Conservation (phyloP, 2,329 filamentous ascomycete genomes). For the Ceratocystis harringtonii region DNA sequence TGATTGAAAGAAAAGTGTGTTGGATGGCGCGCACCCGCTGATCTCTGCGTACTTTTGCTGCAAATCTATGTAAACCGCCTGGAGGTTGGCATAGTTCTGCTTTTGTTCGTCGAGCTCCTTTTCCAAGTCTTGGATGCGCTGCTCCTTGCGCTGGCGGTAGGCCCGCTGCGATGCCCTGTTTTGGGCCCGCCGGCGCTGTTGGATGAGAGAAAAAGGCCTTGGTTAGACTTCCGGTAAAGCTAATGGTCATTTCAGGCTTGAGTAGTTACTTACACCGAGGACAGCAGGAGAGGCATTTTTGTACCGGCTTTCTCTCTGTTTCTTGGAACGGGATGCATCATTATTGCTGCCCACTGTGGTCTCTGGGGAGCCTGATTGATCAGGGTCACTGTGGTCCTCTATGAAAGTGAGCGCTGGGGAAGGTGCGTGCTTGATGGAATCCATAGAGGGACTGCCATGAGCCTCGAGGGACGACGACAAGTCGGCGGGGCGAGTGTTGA, state of each 20-base stretch:
- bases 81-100: background rate
- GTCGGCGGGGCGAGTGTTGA: background rate
- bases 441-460: background rate
- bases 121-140: slow-evolving; percentile 18
- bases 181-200: slow-evolving; percentile 23
- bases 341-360: background rate
- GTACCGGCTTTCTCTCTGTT: slow-evolving; percentile 38
- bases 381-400: slow-evolving; percentile 5
- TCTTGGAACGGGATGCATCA: slow-evolving; percentile 26
- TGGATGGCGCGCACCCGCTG: background rate
- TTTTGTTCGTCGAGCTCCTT: background rate
- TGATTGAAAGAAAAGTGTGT: background rate
- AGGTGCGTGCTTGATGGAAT: background rate
- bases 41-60: slow-evolving; percentile 1
- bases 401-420: slow-evolving; percentile 12
- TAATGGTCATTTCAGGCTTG: background rate
- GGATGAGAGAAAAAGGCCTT: background rate
- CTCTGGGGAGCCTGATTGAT: slow-evolving; percentile 21
- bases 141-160: slow-evolving; percentile 24
- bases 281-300: slow-evolving; percentile 38
- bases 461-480: background rate
- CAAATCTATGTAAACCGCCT: slow-evolving; percentile 24
- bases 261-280: slow-evolving; percentile 28
- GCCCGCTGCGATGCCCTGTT: slow-evolving; percentile 25
- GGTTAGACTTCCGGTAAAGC: slow-evolving; percentile 4